Base-by-base conservation (phyloP, 2,329 filamentous ascomycete genomes). In the Talaromyces sp. region DNA sequence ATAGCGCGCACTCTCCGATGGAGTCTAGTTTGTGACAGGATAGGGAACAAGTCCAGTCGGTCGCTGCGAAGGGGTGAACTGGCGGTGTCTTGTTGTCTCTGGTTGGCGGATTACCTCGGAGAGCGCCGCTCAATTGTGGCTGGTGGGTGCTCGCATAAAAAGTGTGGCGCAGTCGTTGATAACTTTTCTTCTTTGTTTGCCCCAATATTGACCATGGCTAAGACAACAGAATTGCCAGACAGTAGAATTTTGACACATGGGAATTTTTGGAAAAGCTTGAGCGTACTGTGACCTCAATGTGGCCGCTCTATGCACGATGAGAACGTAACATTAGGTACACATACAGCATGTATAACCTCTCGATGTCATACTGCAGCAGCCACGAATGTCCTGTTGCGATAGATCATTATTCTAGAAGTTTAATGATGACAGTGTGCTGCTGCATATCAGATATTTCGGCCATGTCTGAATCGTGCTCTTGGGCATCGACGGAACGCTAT, bases 241-340 rank as follows among this genome's bases (percentile, higher is more conserved):
- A 22, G 13, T 22, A 19, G 10, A 1, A 35, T 13, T 22, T 1
- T 19, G 31, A 15, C 27, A 19, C 31, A 22, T 35, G 11, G 2
- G 1, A 17, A 19, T 5, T 31, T 31, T 7, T 31, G 50, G 33
- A 31, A 15, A 33, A 15, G 13, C 31, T 19, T 31, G 13, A 33
- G 15, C 27, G 17, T 10, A 11, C 11, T 37, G 35, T 10, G 27
- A 31, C 4, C 27, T 31, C 27, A 31, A 31, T 31, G 27, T 31
- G 27, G 27, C 27, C 1, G 27, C 27, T 31, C 27, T 31, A 37
- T 37, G 43, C 45, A 50, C 33, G 17, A 43, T 60, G 45, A 63
- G 22, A 49, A 22, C 43, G 33, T 56, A 37, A 33, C 37, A 43
- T 67, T 57, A 67, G 65, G 65, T 67, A 67, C 37, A 41, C 62